These are phyloP conservation scores for Stagonosporopsis tanaceti DNA, from an alignment of 2,329 filamentous ascomycete species.

Conservation along the genomic window DNA sequence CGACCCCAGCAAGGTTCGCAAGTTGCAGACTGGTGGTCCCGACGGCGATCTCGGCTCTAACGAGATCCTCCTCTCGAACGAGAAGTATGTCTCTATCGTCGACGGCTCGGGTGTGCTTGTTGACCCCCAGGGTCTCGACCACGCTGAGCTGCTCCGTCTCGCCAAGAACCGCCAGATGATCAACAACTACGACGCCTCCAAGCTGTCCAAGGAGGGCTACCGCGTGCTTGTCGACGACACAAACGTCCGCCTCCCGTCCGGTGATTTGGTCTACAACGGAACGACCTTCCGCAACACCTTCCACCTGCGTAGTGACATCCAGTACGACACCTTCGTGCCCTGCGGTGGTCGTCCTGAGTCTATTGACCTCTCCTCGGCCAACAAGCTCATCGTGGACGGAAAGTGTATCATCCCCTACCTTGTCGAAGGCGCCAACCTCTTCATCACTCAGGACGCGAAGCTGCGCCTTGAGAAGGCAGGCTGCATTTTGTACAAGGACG, in stretches of 20 bases:
- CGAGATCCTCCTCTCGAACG: slow-evolving; percentile 93
- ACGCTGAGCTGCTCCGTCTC: slow-evolving; percentile 80
- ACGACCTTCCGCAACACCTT: slow-evolving; percentile 97
- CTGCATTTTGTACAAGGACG: slow-evolving; percentile 95
- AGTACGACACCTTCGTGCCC: slow-evolving; percentile 91
- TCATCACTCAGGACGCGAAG: slow-evolving; percentile 98
- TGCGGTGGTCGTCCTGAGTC: slow-evolving; percentile 97
- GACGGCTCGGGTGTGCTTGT: slow-evolving; percentile 95
- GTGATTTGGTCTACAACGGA: slow-evolving; percentile 88
- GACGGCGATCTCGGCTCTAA: slow-evolving; percentile 97
- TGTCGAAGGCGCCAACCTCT: slow-evolving; percentile 96
- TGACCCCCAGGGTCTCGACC: slow-evolving; percentile 88
- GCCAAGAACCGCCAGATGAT: slow-evolving; percentile 92
- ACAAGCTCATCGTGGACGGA: slow-evolving; percentile 87
- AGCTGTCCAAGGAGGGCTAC: slow-evolving; percentile 88
- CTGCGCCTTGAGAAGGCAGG: slow-evolving; percentile 94
- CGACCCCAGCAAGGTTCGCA: slow-evolving; percentile 82
- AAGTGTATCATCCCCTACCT: slow-evolving; percentile 91
- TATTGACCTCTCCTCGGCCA: slow-evolving; percentile 88
- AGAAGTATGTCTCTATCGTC: slow-evolving; percentile 95
- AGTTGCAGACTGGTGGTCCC: slow-evolving; percentile 97
- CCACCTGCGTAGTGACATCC: slow-evolving; percentile 78
- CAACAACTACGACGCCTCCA: slow-evolving; percentile 80
- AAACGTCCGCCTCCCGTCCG: slow-evolving; percentile 85
- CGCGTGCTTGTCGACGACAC: slow-evolving; percentile 90